Evolutionary conservation across 2,329 filamentous ascomycete species (phyloP).

Genomic region (Alternaria brassicicola): DNA sequence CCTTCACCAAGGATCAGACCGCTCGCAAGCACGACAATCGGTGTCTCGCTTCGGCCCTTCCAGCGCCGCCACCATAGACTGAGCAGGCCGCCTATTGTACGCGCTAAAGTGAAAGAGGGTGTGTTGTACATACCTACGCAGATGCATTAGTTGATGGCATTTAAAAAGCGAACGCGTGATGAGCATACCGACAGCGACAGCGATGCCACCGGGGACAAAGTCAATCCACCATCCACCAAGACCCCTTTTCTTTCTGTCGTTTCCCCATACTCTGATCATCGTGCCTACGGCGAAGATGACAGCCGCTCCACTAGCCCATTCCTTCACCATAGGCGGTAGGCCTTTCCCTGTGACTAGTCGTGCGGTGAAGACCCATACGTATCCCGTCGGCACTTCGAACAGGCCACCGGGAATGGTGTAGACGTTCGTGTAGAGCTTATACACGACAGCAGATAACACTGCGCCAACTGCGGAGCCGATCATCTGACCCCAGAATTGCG

Average conservation of each 20-base stretch:
- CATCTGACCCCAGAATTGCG: conserved; percentile 95
- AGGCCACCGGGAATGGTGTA: conserved; percentile 87
- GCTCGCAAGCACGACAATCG: conserved; percentile 84
- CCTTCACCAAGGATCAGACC: conserved; percentile 73
- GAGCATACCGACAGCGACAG: conserved; percentile 81
- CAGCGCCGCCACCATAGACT: conserved; percentile 16
- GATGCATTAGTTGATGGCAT: neutral
- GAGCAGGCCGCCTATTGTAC: conserved; percentile 73
- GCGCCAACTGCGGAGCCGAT: conserved; percentile 88
- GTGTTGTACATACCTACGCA: conserved; percentile 92
- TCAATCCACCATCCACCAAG: conserved; percentile 66
- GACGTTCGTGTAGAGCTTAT: conserved; percentile 86
- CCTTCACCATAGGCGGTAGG: conserved; percentile 79
- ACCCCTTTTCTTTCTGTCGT: conserved; percentile 39
- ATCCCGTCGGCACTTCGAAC: conserved; percentile 92
- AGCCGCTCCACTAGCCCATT: conserved; percentile 79
- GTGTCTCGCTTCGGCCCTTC: conserved; percentile 64
- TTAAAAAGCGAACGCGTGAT: neutral
- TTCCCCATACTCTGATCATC: conserved; percentile 62
- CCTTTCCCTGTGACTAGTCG: conserved; percentile 90
- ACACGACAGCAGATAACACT: conserved; percentile 83
- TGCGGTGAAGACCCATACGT: conserved; percentile 97
- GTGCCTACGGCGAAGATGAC: conserved; percentile 76
- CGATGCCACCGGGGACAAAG: conserved; percentile 88
- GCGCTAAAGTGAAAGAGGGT: conserved; percentile 89